phyloP scores from a whole-genome alignment of 208 protist genomes.

The Trypanosoma congolense region DNA sequence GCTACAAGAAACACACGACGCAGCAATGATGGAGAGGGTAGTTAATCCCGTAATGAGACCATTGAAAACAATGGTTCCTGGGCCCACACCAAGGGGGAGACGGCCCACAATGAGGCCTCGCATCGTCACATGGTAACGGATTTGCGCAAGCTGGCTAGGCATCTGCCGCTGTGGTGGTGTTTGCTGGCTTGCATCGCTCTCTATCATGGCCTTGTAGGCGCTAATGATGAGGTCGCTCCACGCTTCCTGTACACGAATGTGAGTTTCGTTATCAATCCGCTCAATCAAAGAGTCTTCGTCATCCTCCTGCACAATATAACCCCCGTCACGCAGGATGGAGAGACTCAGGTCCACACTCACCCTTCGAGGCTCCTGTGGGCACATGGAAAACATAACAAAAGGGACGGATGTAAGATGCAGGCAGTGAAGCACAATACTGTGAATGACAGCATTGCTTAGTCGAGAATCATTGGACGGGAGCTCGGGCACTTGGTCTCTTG shows the following conservation, averaged over 20 bases:
- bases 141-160: slow-evolving; percentile 16
- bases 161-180: neutral
- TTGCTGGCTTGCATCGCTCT: too few species aligned
- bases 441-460: slow-evolving; percentile 61
- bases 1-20: slow-evolving; percentile 55
- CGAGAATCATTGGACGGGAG: slow-evolving; percentile 35
- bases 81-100: slow-evolving; percentile 48
- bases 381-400: slow-evolving; percentile 57
- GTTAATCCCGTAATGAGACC: slow-evolving; percentile 66
- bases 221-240: slow-evolving; percentile 46
- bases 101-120: slow-evolving; percentile 62
- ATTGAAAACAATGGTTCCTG: slow-evolving; percentile 63
- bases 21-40: slow-evolving; percentile 59
- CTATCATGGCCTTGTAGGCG: slow-evolving; percentile 8
- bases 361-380: slow-evolving; percentile 54
- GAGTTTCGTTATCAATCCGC: slow-evolving; percentile 19
- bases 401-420: slow-evolving; percentile 65
- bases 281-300: slow-evolving; percentile 36
- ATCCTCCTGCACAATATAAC: slow-evolving; percentile 45
- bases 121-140: slow-evolving; percentile 52
- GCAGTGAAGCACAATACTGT: slow-evolving; percentile 73
- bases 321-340: slow-evolving; percentile 52
- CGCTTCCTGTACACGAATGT: slow-evolving; percentile 26
- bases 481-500: slow-evolving; percentile 27
- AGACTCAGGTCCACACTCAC: slow-evolving; percentile 56